phyloP scores from a whole-genome alignment of 495 filamentous ascomycete species.

The Aspergillus panamensis region DNA sequence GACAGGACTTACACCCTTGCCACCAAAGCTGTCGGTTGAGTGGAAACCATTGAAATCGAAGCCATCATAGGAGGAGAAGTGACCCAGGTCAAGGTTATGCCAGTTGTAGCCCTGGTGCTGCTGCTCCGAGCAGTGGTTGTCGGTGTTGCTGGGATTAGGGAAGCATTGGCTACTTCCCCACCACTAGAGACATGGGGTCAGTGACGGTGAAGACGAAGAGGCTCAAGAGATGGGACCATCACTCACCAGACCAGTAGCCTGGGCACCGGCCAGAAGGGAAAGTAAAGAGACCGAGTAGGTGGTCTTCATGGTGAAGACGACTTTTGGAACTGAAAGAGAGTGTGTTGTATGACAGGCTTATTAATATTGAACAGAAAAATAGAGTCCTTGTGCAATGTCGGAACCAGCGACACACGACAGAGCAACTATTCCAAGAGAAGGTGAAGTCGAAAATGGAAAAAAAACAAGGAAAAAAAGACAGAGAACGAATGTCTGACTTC shows the following conservation, averaged over 20 bases:
- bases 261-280: slow-evolving; percentile 34
- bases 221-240: slow-evolving; percentile 5
- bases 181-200: slow-evolving; percentile 24
- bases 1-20: slow-evolving; percentile 9
- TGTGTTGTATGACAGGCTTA: neutral
- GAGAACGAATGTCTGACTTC: slow-evolving; percentile 22
- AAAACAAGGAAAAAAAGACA: slow-evolving; percentile 30
- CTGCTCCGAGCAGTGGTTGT: slow-evolving; percentile 69
- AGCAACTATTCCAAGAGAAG: slow-evolving; percentile 8
- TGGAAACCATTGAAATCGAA: slow-evolving; percentile 70
- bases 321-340: slow-evolving; percentile 18
- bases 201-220: neutral
- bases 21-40: slow-evolving; percentile 55
- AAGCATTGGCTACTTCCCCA: slow-evolving; percentile 62
- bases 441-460: slow-evolving; percentile 9
- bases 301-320: slow-evolving; percentile 28
- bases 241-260: slow-evolving; percentile 34
- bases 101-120: slow-evolving; percentile 71
- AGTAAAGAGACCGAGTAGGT: slow-evolving; percentile 25
- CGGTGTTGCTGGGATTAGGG: slow-evolving; percentile 65
- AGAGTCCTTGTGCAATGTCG: slow-evolving; percentile 5
- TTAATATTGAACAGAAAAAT: slow-evolving; percentile 2
- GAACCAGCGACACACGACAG: slow-evolving; percentile 9
- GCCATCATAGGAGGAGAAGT: slow-evolving; percentile 64
- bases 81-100: slow-evolving; percentile 56